Conservation (phyloP, 2,329 filamentous ascomycete genomes). For the Trichoderma guizhouense region DNA sequence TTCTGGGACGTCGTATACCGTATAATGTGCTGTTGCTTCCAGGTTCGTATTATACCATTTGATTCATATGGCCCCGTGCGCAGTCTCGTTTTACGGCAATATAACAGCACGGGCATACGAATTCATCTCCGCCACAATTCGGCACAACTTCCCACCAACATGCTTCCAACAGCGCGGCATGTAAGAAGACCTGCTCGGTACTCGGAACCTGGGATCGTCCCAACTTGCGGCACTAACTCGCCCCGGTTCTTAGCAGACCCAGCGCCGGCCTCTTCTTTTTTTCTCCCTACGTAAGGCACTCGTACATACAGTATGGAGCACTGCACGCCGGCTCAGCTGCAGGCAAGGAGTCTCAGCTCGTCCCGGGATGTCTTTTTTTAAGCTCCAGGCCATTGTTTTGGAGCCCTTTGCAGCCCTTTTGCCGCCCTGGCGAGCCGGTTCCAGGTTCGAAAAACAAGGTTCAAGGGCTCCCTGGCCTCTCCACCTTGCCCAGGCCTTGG, state of each 20-base stretch:
- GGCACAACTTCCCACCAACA: neutral
- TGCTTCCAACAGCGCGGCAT: neutral
- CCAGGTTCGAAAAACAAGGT: neutral
- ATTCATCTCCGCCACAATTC: neutral
- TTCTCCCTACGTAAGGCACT: neutral
- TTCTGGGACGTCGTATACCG: too few relatives aligned
- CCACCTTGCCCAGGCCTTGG: neutral
- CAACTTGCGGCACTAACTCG: neutral
- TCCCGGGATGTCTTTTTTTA: neutral
- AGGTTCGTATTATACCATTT: neutral
- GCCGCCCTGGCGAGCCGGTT: neutral
- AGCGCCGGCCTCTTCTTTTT: neutral
- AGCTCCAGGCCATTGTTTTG: neutral
- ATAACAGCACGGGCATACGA: neutral
- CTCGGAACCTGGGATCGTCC: neutral
- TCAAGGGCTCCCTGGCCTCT: slow-evolving; percentile 1
- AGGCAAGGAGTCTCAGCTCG: neutral
- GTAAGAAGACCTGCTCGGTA: neutral
- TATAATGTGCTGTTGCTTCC: too few relatives aligned
- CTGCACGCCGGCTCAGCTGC: neutral
- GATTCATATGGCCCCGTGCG: neutral
- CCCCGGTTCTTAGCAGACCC: neutral
- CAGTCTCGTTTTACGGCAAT: neutral
- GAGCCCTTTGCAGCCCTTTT: neutral
- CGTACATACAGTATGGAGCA: neutral